phyloP scores from a whole-genome alignment of 805 yeast species.

The Kluyveromyces lactis region DNA sequence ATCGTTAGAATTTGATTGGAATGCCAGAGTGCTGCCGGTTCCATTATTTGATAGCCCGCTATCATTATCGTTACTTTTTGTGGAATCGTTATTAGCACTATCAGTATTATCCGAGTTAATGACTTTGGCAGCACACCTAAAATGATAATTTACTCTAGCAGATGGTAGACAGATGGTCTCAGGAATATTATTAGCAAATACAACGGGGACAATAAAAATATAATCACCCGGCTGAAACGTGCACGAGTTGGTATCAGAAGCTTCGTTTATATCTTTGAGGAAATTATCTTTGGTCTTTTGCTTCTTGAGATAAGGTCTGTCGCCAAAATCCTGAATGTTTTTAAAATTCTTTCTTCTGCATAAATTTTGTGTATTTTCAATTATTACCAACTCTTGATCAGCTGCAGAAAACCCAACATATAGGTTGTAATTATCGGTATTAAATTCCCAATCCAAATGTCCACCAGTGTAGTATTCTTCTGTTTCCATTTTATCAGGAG shows the following conservation, averaged over 20 bases:
- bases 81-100: background rate
- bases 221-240: conserved; percentile 56
- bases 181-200: conserved; percentile 55
- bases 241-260: conserved; percentile 2
- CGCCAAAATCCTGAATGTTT: conserved; percentile 7
- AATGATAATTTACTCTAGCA: conserved; percentile 22
- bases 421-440: conserved; percentile 36
- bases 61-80: background rate
- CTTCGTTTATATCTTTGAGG: conserved; percentile 6
- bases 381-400: conserved; percentile 14
- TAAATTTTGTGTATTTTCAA: conserved; percentile 12
- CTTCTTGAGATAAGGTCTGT: conserved; percentile 15
- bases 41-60: background rate
- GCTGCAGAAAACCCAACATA: conserved; percentile 24
- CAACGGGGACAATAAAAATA: conserved; percentile 54
- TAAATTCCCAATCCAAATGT: conserved; percentile 38
- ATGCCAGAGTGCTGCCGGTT: background rate
- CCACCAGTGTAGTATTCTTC: conserved; percentile 46
- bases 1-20: conserved; percentile 4
- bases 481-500: conserved; percentile 35
- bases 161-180: conserved; percentile 39
- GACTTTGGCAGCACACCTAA: conserved; percentile 15
- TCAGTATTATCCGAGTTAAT: conserved; percentile 2
- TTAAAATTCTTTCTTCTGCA: conserved; percentile 14
- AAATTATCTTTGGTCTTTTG: conserved; percentile 10